Base-by-base conservation (phyloP, 345 rosid genomes). In the Salix udensis region DNA sequence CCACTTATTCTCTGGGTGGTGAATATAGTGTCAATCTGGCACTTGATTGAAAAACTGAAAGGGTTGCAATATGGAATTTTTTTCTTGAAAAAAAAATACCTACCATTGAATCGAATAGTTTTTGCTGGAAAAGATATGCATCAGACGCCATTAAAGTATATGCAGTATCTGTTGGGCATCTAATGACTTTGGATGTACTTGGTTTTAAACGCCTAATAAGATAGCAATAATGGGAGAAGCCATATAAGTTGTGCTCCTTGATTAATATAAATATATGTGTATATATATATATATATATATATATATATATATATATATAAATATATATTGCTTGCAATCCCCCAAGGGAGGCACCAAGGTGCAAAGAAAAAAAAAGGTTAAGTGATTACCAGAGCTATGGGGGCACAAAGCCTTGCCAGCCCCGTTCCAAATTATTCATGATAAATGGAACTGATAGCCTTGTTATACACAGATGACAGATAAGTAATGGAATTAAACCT, bases 401-500 rank as follows among this genome's bases (percentile, higher is more conserved):
- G 62, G 75, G 64, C 30, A 12, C 30, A 21, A 24, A 1, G 70
- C 42, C 46, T 39, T 52, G 40, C 71, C 15, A 7, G 34, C 64
- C 68, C 72, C 66, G n/a, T 65, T 52, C 39, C 34, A 65, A 30
- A 42, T 21, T 18, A 69, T 58, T 60, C 67, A 42, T 28, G 69
- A 69, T 44, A 58, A 58, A 76, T 62, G 26, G 58, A 40, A n/a
- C 11, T 10, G 10, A 31, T 13, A 40, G 19, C 18, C 46, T 36
- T 42, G 50, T 61, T 64, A 46, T 44, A 46, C 69, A 76, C 73
- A 40, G 61, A 26, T 15, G 37, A 68, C 21, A 44, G 39, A 39
- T 62, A 40, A 30, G 26, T 67, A 39, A 67, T 10, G 50, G 13
- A 42, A 64, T 67, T 65, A 80, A 60, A 80, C 83, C 72, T 80